These are phyloP conservation scores for Metahyphopichia silvanorum DNA, from an alignment of 805 yeast species.

Conservation along the genomic window DNA sequence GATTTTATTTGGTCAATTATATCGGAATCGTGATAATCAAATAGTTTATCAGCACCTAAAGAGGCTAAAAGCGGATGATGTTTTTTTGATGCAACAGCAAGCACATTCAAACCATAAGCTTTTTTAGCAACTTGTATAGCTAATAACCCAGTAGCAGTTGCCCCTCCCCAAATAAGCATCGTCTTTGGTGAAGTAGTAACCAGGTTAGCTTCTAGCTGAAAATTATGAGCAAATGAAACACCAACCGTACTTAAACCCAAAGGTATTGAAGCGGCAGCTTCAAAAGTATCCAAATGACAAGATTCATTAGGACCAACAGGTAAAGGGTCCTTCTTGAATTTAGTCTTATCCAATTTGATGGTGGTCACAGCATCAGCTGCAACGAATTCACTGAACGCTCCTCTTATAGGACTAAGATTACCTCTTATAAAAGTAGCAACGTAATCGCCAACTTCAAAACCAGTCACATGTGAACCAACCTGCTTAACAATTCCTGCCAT, in stretches of 20 bases:
- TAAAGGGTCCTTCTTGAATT: constrained; percentile 4
- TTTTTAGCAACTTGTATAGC: constrained; percentile 54
- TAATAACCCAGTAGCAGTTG: constrained; percentile 58
- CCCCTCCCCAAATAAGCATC: constrained; percentile 62
- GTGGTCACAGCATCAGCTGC: constrained; percentile 14
- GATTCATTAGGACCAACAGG: constrained; percentile 7
- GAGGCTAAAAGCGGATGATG: constrained; percentile 37
- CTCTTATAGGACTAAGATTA: constrained; percentile 11
- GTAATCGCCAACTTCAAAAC: constrained; percentile 16
- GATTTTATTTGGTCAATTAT: constrained; percentile 41
- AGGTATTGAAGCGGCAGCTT: constrained; percentile 15
- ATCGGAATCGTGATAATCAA: constrained; percentile 49
- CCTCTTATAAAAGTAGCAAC: constrained; percentile 15
- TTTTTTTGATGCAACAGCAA: constrained; percentile 47
- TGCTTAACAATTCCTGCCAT: constrained; percentile 16
- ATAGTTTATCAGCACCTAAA: constrained; percentile 49
- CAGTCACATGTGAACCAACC: constrained; percentile 17
- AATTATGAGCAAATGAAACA: constrained; percentile 13
- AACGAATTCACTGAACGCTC: constrained; percentile 23
- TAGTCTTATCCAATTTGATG: constrained; percentile 13
- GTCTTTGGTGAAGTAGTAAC: constrained; percentile 23
- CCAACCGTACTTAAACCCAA: constrained; percentile 14
- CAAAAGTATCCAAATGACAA: constrained; percentile 10
- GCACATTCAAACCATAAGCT: constrained; percentile 30
- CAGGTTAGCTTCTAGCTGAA: constrained; percentile 6